Evolutionary conservation across 352 stramenopile genomes (phyloP), one percentile per base, ranked within the genome.

Genomic region (Pythium aristosporum): DNA sequence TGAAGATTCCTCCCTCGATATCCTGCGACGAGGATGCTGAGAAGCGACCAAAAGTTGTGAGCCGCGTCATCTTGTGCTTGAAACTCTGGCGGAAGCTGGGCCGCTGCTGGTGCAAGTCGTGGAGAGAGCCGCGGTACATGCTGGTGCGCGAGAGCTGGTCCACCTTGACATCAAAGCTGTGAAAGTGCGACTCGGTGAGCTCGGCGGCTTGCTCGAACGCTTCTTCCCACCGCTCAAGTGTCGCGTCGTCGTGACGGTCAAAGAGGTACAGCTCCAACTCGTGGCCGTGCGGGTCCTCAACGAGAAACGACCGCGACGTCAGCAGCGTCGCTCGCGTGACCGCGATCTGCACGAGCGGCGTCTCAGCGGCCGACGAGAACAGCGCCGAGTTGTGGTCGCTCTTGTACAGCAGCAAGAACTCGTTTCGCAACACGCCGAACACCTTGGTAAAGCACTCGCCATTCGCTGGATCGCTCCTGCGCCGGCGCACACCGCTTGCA

Each of bases 111-210:
- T 79, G 68, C 32, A 88, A 74, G 57, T 88, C 82, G 52, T 73
- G 56, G 16, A 73, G 61, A 15, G 66, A 73, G 41, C 69, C 69
- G 21, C 80, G 79, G 61, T 89, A 92, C 54, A 89, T 75, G 46
- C 81, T 92, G 39, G 59, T 57, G 44, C 83, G 79, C 10, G 83
- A 71, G 41, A 92, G 70, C 13, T 88, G 62, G 39, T 89, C 68
- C 5, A 87, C 81, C 41, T 85, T 84, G 55, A 90, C 56, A 21
- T 85, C 76, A 36, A 91, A 87, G 11, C 65, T 75, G n/a, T 66
- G 61, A 37, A 92, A 88, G 59, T 92, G 78, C 15, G 76, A 65
- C 32, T 79, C 69, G 4, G 83, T 92, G 21, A 88, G 69, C 39
- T 85, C 79, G 0, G 69, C 63, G 6, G 83, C 83, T 23, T 85